Percentiles rank a stretch among this genome's conserved stretches.
These are phyloP conservation scores for Penicillium verrucosum DNA, from an alignment of 2,329 filamentous ascomycete genomes.

Conservation along the genomic window DNA sequence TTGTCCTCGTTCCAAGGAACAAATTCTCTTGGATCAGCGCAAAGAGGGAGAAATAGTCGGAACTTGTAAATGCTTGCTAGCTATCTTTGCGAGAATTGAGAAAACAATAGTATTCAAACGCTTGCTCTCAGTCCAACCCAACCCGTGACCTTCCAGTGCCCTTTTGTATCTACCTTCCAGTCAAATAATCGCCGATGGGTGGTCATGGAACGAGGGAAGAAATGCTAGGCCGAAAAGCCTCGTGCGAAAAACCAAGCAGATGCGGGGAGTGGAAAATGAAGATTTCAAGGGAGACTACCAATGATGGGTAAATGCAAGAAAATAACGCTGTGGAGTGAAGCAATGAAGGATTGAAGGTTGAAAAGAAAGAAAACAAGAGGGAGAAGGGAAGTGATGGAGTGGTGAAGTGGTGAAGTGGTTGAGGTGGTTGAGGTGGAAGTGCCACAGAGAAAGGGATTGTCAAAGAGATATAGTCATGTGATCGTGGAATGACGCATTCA, in stretches of 20 bases:
- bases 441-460: conserved; percentile 13
- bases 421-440: background rate
- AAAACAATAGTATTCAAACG: conserved; percentile 36
- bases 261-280: background rate
- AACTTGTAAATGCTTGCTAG: conserved; percentile 48
- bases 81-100: conserved; percentile 41
- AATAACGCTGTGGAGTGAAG: background rate
- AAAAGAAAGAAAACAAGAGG: background rate
- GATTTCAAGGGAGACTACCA: background rate
- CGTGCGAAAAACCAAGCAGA: background rate
- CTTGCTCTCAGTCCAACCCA: conserved; percentile 30
- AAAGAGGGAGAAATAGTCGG: conserved; percentile 37
- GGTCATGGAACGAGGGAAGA: background rate
- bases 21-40: conserved; percentile 30
- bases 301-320: conserved; percentile 4
- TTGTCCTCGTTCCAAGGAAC: conserved; percentile 25
- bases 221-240: background rate
- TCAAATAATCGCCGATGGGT: conserved; percentile 12
- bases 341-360: background rate
- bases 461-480: conserved; percentile 5
- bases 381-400: background rate
- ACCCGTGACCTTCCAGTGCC: conserved; percentile 25
- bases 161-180: conserved; percentile 24
- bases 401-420: background rate
- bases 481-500: conserved; percentile 16